Evolutionary conservation across 805 yeast genomes (phyloP).

Genomic region (Candida sakaeoensis): DNA sequence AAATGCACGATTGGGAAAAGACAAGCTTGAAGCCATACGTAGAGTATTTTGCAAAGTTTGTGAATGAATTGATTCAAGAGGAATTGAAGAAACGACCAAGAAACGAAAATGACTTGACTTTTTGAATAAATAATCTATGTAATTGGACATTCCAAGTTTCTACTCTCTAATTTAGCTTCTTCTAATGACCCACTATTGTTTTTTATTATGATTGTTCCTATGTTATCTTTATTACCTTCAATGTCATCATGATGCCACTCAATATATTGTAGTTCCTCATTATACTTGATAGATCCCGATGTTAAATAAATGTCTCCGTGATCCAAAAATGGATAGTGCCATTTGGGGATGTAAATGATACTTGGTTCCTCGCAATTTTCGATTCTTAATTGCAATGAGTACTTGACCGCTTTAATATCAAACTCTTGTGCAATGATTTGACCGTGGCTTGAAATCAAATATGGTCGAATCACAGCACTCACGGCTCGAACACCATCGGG

Average conservation of each 20-base stretch:
- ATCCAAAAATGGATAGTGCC: slow-evolving; percentile 59
- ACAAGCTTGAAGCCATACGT: slow-evolving; percentile 72
- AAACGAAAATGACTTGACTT: slow-evolving; percentile 3
- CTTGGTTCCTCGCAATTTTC: slow-evolving; percentile 40
- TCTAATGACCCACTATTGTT: slow-evolving; percentile 36
- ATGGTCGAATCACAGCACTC: slow-evolving; percentile 76
- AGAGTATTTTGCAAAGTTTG: slow-evolving; percentile 62
- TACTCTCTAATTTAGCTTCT: slow-evolving; percentile 13
- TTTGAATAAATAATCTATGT: slow-evolving; percentile 7
- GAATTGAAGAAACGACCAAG: slow-evolving; percentile 33
- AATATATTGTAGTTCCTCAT: slow-evolving; percentile 49
- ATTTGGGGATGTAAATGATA: slow-evolving; percentile 61
- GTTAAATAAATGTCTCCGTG: slow-evolving; percentile 46
- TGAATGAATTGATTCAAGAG: slow-evolving; percentile 50
- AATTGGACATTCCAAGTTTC: slow-evolving; percentile 15
- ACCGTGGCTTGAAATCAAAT: slow-evolving; percentile 64
- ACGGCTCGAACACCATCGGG: slow-evolving; percentile 71
- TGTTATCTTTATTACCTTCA: not conserved
- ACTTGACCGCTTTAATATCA: slow-evolving; percentile 47
- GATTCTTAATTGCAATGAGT: slow-evolving; percentile 43
- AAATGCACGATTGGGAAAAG: slow-evolving; percentile 49
- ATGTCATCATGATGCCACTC: slow-evolving; percentile 60
- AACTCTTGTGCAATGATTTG: slow-evolving; percentile 51
- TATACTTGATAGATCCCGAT: slow-evolving; percentile 54
- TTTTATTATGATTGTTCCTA: slow-evolving; percentile 31